Conservation (phyloP, 768 basidiomycete genomes). For the Omphalotus guepiniiformis region DNA sequence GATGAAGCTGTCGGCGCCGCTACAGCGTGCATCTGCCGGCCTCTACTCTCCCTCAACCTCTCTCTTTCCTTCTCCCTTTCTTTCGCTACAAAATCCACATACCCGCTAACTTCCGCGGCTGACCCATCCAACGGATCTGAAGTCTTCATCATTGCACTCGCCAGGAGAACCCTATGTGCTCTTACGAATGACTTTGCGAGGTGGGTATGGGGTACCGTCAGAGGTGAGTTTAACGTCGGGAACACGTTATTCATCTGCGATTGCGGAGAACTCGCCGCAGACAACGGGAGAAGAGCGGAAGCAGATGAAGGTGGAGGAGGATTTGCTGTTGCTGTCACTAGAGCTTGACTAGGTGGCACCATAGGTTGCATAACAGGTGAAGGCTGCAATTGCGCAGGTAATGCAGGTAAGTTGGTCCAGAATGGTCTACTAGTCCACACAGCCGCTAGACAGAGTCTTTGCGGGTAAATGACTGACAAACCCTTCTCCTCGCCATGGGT, state of each 20-base stretch:
- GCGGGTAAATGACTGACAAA: conserved; percentile 68
- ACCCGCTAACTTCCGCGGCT: conserved; percentile 59
- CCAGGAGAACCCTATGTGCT: too few species aligned
- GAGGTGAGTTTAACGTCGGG: conserved; percentile 9
- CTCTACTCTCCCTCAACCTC: conserved; percentile 62
- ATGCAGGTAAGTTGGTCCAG: conserved; percentile 55
- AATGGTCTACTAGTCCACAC: conserved; percentile 31
- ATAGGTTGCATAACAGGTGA: conserved; percentile 39
- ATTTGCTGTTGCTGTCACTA: conserved; percentile 1
- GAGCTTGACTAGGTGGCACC: conserved; percentile 21
- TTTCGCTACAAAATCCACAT: conserved; percentile 70
- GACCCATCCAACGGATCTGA: conserved; percentile 38
- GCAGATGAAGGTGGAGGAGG: conserved; percentile 7
- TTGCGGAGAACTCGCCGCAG: conserved; percentile 8
- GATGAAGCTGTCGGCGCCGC: conserved; percentile 13
- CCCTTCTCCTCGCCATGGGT: conserved; percentile 79
- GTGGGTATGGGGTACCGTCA: conserved; percentile 24
- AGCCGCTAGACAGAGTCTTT: conserved; percentile 45
- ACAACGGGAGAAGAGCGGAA: conserved; percentile 6
- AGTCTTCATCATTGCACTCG: conserved; percentile 8
- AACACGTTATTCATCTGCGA: not conserved
- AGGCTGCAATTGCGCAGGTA: conserved; percentile 59
- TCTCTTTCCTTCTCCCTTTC: conserved; percentile 80
- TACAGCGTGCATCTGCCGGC: conserved; percentile 11
- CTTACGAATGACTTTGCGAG: too few species aligned